A percentile compares a stretch with the other conserved stretches of the same genome.
phyloP scores from a whole-genome alignment of 1,284 basidiomycete species.

The Naganishia sp. region DNA sequence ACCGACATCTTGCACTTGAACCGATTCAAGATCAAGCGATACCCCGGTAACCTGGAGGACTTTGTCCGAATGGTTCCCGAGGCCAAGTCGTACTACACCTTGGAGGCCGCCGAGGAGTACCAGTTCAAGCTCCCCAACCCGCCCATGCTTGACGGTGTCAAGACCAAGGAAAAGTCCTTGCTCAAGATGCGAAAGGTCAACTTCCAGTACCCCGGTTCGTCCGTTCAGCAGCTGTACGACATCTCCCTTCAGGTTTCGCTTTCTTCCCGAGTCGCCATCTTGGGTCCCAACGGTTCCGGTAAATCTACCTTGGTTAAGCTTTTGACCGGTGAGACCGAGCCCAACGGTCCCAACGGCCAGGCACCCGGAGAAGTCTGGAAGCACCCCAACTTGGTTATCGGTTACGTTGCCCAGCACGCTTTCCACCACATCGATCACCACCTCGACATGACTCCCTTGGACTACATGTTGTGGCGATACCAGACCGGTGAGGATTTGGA shows the following conservation, averaged over 20 bases:
- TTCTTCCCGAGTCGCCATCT: conserved; percentile 93
- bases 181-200: conserved; percentile 97
- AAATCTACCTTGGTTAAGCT: conserved; percentile 99
- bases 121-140: conserved; percentile 94
- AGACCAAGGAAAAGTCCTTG: conserved; percentile 98
- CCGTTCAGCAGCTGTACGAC: conserved; percentile 87
- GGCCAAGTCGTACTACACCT: conserved; percentile 96
- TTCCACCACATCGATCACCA: conserved; percentile 99
- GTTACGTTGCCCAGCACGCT: conserved; percentile 97
- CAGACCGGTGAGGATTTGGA: conserved; percentile 98
- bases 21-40: conserved; percentile 97
- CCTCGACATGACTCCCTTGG: conserved; percentile 95
- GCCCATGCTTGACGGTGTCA: conserved; percentile 96
- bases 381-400: conserved; percentile 98
- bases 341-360: conserved; percentile 69
- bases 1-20: conserved; percentile 98
- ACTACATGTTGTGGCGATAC: conserved; percentile 99
- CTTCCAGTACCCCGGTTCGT: conserved; percentile 89
- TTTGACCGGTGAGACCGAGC: conserved; percentile 94
- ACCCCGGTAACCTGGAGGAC: conserved; percentile 94
- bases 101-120: conserved; percentile 92
- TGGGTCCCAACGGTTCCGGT: conserved; percentile 96
- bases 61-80: conserved; percentile 95
- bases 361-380: conserved; percentile 87
- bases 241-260: conserved; percentile 94